Evolutionary conservation across 208 protist genomes (phyloP), one percentile per base, ranked within the genome.

Genomic region (Trypanosoma platydactyli): DNA sequence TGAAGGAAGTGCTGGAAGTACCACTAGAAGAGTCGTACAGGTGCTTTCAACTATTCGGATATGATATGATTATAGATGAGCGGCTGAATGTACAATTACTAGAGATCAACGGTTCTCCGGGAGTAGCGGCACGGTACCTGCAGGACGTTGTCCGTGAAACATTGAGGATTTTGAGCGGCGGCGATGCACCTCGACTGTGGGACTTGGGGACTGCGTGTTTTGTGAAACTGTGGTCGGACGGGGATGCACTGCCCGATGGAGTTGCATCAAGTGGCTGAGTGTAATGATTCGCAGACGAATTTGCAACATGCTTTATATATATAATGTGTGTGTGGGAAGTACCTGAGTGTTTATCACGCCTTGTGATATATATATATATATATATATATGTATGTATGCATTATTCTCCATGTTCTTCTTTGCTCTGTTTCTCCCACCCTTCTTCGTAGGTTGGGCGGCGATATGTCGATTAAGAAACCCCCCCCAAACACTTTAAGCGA

Each of bases 11-110:
- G 54, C 66, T 93, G 45, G 64, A 81, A 45, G 76, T 89, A 24
- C 52, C 73, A 5, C 40, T 60, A 5, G 76, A 83, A 15, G 86
- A 91, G 50, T 69, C 80, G 20, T 94, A 87, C 71, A 54, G 66
- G 13, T 91, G 86, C 55, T 97, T 97, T 56, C 93, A 97, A 61
- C 75, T 97, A 0, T 93, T 96, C 42, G 93, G 93, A 33, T 97
- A 94, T 63, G 93, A 97, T 66, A 42, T 97, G 48, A 80, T 97
- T 13, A 64, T 97, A 9, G 86, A 91, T 29, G 89, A 86, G 13
- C 76, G 81, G 22, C 57, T 92, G 33, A 64, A 67, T 29, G 85
- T 97, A 16, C 63, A 72, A 53, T 74, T 97, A 50, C 78, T 95
- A 27, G 90, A 96, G 88, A 94, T 96, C 64, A 97, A 96, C 77